Percentiles rank a stretch among this genome's conserved stretches.
Conservation (phyloP, 805 yeast species). For the Phaffomyces thermotolerans region DNA sequence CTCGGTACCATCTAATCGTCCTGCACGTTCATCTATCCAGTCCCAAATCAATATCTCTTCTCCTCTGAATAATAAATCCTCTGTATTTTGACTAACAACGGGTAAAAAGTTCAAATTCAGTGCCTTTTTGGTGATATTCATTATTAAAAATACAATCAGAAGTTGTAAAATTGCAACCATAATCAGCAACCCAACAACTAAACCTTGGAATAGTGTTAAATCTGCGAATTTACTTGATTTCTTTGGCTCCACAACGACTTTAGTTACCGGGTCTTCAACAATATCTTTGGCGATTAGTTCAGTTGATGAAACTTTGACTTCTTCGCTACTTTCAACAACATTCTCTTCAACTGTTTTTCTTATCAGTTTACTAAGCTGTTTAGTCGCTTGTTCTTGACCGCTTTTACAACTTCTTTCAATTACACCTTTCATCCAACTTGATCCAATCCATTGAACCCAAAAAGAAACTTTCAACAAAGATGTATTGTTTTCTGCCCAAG, state of each 20-base stretch:
- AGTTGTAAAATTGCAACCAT: constrained; percentile 12
- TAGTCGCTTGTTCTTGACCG: constrained; percentile 68
- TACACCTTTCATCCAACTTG: constrained; percentile 86
- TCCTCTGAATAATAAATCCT: constrained; percentile 13
- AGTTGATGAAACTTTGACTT: constrained; percentile 1
- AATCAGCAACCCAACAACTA: background rate
- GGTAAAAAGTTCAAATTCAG: constrained; percentile 4
- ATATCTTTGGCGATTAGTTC: background rate
- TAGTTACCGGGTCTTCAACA: constrained; percentile 1
- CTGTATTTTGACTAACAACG: constrained; percentile 3
- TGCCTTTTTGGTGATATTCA: background rate
- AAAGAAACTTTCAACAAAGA: constrained; percentile 62
- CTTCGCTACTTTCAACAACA: constrained; percentile 10
- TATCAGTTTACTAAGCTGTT: constrained; percentile 32
- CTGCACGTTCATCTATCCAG: constrained; percentile 25
- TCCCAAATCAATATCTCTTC: constrained; percentile 22
- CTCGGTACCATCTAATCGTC: constrained; percentile 5
- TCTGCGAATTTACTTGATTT: background rate
- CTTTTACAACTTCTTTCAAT: constrained; percentile 77
- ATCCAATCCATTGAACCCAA: constrained; percentile 81
- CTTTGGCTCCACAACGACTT: background rate
- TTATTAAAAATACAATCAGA: constrained; percentile 9
- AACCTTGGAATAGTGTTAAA: background rate
- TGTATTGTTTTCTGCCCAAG: constrained; percentile 64
- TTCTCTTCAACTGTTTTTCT: constrained; percentile 21